A percentile compares a stretch with the other conserved stretches of the same genome.
Conservation (phyloP, 1,139 yeast genomes). For the Geotrichum phurueaensis region DNA sequence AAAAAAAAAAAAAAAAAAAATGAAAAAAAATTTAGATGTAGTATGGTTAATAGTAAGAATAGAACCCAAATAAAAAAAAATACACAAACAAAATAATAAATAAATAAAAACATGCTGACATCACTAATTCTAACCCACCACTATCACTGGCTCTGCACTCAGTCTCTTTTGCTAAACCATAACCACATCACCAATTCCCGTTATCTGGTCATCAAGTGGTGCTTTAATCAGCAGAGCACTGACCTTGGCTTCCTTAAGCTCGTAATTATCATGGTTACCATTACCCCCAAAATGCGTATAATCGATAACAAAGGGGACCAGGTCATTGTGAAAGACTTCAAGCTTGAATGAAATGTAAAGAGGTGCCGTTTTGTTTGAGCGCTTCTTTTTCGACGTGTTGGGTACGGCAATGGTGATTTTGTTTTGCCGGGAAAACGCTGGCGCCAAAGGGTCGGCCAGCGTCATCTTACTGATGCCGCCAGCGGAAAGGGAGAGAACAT, state of each 20-base stretch:
- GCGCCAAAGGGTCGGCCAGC: not conserved
- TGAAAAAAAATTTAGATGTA: too few species aligned
- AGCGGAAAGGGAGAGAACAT: conserved; percentile 9
- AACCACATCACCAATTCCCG: not conserved
- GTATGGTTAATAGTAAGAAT: not conserved
- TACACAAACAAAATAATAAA: not conserved
- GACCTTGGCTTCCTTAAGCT: not conserved
- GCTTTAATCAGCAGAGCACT: not conserved
- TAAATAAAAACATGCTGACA: not conserved
- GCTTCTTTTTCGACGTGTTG: not conserved
- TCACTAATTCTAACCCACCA: not conserved
- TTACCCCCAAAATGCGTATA: not conserved
- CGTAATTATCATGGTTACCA: not conserved
- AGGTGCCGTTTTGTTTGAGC: not conserved
- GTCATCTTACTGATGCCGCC: not conserved
- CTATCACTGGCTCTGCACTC: not conserved
- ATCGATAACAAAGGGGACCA: not conserved
- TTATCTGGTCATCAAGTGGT: not conserved
- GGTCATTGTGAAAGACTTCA: not conserved
- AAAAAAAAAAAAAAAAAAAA: too few species aligned
- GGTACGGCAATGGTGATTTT: not conserved
- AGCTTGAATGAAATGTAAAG: not conserved
- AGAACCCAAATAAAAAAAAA: not conserved
- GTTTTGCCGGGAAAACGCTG: not conserved
- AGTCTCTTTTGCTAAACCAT: too few species aligned